Percentiles rank a stretch among this genome's conserved stretches.
Conservation (phyloP, 768 basidiomycete species). For the Daedaleopsis nitida region DNA sequence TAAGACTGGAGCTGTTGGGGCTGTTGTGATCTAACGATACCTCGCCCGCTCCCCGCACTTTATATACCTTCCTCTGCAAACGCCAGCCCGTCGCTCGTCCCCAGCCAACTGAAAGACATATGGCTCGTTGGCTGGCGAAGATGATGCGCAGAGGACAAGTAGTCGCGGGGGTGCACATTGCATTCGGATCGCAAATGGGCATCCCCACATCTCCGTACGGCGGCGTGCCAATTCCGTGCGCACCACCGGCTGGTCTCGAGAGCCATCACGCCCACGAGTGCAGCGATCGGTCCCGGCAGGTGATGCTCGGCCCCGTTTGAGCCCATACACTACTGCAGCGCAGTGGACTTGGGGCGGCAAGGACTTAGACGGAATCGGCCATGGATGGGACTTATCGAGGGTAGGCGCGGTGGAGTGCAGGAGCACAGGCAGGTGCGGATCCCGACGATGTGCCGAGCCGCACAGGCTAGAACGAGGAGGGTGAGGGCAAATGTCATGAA, state of each 20-base stretch:
- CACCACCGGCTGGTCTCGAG: neutral
- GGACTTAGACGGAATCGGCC: neutral
- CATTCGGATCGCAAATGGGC: neutral
- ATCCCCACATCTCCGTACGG: too few species aligned
- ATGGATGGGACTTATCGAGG: neutral
- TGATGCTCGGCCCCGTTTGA: neutral
- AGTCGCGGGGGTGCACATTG: neutral
- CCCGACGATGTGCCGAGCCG: conserved; percentile 14
- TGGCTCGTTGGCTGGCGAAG: neutral
- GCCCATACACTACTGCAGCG: neutral
- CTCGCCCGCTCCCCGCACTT: neutral
- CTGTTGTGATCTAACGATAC: neutral
- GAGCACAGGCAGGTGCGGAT: neutral
- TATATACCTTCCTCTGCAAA: neutral
- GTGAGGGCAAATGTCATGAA: neutral
- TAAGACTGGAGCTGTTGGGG: neutral
- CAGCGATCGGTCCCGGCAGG: neutral
- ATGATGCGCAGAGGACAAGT: neutral
- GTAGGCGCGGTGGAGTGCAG: neutral
- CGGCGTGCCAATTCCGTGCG: neutral
- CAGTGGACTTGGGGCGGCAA: neutral
- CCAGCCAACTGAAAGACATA: neutral
- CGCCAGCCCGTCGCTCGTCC: neutral
- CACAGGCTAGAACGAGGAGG: neutral
- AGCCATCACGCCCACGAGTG: neutral